These are phyloP conservation scores for Irpex lacteus DNA, from an alignment of 1,284 basidiomycete genomes.

Conservation along the genomic window DNA sequence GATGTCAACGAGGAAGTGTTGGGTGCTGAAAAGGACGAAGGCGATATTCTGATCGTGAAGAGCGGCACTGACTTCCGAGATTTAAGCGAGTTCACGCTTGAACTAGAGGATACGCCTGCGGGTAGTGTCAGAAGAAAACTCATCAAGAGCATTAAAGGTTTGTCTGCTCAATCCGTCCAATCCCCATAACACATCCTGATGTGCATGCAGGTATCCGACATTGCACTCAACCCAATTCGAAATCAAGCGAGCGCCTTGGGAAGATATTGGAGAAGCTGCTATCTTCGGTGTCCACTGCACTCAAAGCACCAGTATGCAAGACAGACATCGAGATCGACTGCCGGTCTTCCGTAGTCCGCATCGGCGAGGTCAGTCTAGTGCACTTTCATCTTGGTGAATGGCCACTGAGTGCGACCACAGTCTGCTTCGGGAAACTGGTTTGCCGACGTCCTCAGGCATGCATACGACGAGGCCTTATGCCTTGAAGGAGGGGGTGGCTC, in stretches of 20 bases:
- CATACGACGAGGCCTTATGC: constrained; percentile 79
- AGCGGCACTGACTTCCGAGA: constrained; percentile 92
- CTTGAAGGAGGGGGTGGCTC: constrained; percentile 61
- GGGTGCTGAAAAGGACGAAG: constrained; percentile 75
- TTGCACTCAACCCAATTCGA: constrained; percentile 56
- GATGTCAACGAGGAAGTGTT: constrained; percentile 54
- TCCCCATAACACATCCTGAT: background rate
- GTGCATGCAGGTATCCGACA: constrained; percentile 58
- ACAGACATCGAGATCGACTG: constrained; percentile 72
- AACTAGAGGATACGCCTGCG: constrained; percentile 57
- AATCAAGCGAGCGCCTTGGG: constrained; percentile 56
- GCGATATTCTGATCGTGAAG: constrained; percentile 76
- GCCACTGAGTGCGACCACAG: constrained; percentile 34
- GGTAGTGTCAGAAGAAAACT: constrained; percentile 68
- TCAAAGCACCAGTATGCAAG: constrained; percentile 75
- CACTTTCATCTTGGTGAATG: background rate
- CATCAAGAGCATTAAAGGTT: constrained; percentile 65
- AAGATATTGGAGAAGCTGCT: constrained; percentile 66
- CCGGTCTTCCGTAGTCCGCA: constrained; percentile 72
- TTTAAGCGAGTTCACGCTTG: constrained; percentile 71
- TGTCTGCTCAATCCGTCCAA: constrained; percentile 6
- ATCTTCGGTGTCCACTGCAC: constrained; percentile 65
- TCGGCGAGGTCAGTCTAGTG: constrained; percentile 49
- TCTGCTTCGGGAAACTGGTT: constrained; percentile 87
- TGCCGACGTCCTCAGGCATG: constrained; percentile 82